Conservation (phyloP, 1,284 basidiomycete species). For the Leccinum fuscescens region DNA sequence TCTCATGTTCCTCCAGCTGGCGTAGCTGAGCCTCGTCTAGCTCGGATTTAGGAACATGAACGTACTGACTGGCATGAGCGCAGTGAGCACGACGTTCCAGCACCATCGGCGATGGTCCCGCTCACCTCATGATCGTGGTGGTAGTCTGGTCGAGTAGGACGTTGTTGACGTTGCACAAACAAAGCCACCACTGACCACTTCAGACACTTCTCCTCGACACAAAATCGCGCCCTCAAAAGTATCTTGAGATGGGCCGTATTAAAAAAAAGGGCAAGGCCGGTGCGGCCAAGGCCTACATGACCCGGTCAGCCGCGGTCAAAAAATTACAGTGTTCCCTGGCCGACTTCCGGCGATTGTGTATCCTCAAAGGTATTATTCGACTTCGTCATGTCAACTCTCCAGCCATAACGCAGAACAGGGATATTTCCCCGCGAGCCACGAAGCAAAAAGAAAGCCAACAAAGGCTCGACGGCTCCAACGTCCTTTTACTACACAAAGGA, state of each 20-base stretch:
- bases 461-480: constrained; percentile 94
- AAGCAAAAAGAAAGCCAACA: constrained; percentile 93
- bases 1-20: constrained; percentile 95
- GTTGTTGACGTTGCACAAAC: constrained; percentile 33
- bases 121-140: constrained; percentile 31
- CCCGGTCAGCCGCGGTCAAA: constrained; percentile 86
- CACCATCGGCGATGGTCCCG: background rate
- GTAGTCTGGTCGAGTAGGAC: constrained; percentile 6
- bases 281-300: constrained; percentile 93
- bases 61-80: constrained; percentile 76
- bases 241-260: constrained; percentile 77
- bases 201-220: background rate
- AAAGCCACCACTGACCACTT: constrained; percentile 16
- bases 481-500: constrained; percentile 99
- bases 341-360: constrained; percentile 96
- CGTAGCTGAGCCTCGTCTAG: constrained; percentile 95
- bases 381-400: background rate
- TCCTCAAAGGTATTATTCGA: constrained; percentile 80
- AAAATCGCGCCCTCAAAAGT: background rate
- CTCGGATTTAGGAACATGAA: constrained; percentile 95
- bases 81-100: constrained; percentile 6
- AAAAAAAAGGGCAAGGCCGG: constrained; percentile 90
- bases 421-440: constrained; percentile 97
- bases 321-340: constrained; percentile 96
- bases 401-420: constrained; percentile 47